These are phyloP conservation scores for Cyclanthera cordifolia DNA, from an alignment of 306 rosid species.

Conservation along the genomic window DNA sequence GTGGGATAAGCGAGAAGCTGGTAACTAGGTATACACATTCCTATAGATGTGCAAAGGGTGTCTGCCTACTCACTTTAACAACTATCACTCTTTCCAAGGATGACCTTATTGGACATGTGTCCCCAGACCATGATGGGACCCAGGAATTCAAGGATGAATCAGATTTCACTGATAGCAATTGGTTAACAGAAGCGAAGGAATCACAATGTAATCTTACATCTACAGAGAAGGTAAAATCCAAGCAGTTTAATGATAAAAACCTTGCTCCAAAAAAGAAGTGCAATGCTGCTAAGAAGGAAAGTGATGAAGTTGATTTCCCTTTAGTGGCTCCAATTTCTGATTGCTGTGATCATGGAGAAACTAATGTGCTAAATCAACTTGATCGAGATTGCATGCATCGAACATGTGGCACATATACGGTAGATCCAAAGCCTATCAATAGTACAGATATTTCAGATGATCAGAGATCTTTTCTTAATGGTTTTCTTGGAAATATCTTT, in stretches of 20 bases:
- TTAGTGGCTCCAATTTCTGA: constrained; percentile 18
- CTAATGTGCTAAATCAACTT: constrained; percentile 9
- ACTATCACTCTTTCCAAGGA: constrained; percentile 59
- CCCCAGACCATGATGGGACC: constrained; percentile 22
- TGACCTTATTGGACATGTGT: constrained; percentile 47
- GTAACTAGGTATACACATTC: constrained; percentile 58
- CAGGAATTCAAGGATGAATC: constrained; percentile 17
- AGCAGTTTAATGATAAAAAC: constrained; percentile 23
- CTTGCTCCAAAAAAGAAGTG: constrained; percentile 19
- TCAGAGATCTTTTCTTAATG: constrained; percentile 59
- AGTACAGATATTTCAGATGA: constrained; percentile 31
- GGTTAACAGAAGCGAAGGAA: constrained; percentile 16
- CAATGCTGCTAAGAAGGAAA: constrained; percentile 18
- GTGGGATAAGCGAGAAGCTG: constrained; percentile 83
- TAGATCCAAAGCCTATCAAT: constrained; percentile 19
- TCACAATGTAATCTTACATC: constrained; percentile 18
- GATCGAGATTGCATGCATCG: constrained; percentile 27
- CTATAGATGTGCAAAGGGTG: constrained; percentile 39
- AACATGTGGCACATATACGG: constrained; percentile 24
- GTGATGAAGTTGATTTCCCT: constrained; percentile 23
- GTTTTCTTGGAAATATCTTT: constrained; percentile 79
- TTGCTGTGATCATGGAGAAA: constrained; percentile 29
- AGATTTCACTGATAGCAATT: constrained; percentile 14
- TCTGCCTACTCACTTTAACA: constrained; percentile 51
- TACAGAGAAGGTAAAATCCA: constrained; percentile 21